Percentiles rank a stretch among this genome's conserved stretches.
These are phyloP conservation scores for Davidsoniella neocaledoniae DNA, from an alignment of 2,329 filamentous ascomycete species.

Conservation along the genomic window DNA sequence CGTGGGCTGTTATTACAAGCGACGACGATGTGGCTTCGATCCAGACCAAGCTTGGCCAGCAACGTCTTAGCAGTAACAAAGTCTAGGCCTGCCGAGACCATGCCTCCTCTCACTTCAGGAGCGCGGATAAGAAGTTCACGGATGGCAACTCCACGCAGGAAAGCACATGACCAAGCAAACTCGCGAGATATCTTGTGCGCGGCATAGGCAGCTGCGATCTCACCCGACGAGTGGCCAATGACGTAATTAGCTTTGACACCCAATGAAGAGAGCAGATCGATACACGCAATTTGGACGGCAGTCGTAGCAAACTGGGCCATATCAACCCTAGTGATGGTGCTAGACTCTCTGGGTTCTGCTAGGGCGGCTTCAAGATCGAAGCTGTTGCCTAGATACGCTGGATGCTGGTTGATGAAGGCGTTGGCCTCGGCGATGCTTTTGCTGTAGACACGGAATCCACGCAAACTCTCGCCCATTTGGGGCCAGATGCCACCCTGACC, in stretches of 20 bases:
- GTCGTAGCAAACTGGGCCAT: slow-evolving; percentile 27
- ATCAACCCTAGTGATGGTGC: slow-evolving; percentile 14
- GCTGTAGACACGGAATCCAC: slow-evolving; percentile 26
- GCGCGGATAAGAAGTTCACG: slow-evolving; percentile 17
- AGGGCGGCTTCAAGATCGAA: slow-evolving; percentile 1
- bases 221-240: slow-evolving; percentile 30
- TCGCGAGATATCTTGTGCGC: slow-evolving; percentile 21
- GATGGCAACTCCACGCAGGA: slow-evolving; percentile 24
- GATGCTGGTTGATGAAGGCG: slow-evolving; percentile 17
- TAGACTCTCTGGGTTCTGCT: neutral
- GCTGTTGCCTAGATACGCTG: neutral
- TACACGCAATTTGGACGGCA: slow-evolving; percentile 25
- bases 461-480: slow-evolving; percentile 25
- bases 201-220: slow-evolving; percentile 29
- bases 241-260: slow-evolving; percentile 20
- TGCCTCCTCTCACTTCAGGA: slow-evolving; percentile 21
- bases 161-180: slow-evolving; percentile 26
- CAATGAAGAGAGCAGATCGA: slow-evolving; percentile 23
- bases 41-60: slow-evolving; percentile 16
- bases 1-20: slow-evolving; percentile 29
- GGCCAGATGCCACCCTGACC: slow-evolving; percentile 29
- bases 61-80: slow-evolving; percentile 15
- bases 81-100: slow-evolving; percentile 26
- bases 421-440: slow-evolving; percentile 22
- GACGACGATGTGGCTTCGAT: slow-evolving; percentile 18